These are phyloP conservation scores for Penicillium palitans DNA, from an alignment of 2,329 filamentous ascomycete genomes.

Conservation along the genomic window DNA sequence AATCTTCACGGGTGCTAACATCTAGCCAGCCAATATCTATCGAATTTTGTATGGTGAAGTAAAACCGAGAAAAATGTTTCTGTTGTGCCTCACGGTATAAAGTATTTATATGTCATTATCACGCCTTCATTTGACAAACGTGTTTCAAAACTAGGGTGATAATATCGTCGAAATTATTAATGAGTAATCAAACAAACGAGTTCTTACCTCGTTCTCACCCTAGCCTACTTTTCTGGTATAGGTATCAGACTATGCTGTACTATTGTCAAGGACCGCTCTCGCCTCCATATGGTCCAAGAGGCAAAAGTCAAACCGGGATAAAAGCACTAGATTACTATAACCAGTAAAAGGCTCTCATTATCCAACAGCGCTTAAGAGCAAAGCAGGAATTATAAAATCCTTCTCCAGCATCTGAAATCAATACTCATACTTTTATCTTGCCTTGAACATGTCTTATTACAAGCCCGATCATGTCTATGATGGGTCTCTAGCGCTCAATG, in stretches of 20 bases:
- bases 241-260: not conserved
- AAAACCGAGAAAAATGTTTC: not conserved
- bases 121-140: not conserved
- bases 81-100: not conserved
- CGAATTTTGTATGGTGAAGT: constrained; percentile 11
- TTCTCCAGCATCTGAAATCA: not conserved
- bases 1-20: not conserved
- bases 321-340: not conserved
- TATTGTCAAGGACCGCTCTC: not conserved
- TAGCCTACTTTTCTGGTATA: not conserved
- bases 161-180: too few species aligned
- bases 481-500: not conserved
- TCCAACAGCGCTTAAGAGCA: not conserved
- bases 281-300: too few species aligned
- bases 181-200: too few species aligned
- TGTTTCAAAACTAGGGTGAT: constrained; percentile 4
- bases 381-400: not conserved
- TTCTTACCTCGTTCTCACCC: too few species aligned
- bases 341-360: not conserved
- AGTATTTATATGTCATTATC: not conserved
- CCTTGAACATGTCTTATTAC: not conserved
- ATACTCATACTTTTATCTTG: too few species aligned
- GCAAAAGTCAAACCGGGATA: too few species aligned
- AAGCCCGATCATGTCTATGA: not conserved
- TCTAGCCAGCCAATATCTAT: constrained; percentile 18